A percentile compares a stretch with the other conserved stretches of the same genome.
Evolutionary conservation across 164 flowering plant genomes (phyloP).

Genomic region (Chimonanthus praecox): DNA sequence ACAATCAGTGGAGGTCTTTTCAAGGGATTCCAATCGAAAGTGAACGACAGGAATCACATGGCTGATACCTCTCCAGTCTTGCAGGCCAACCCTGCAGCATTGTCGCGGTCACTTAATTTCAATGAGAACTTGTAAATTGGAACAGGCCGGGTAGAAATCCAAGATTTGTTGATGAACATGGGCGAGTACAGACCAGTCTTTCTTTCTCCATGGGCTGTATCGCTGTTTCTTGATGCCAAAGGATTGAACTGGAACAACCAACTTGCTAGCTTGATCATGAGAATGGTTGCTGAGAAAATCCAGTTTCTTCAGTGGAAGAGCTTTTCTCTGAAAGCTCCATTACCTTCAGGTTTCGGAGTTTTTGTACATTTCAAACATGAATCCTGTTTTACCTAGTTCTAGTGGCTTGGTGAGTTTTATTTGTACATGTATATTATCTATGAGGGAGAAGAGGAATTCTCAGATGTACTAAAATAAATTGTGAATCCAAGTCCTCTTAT

Average conservation of each 20-base stretch:
- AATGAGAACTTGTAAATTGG: constrained; percentile 46
- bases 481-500: constrained; percentile 2
- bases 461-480: constrained; percentile 8
- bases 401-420: neutral
- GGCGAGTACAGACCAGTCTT: neutral
- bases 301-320: constrained; percentile 4
- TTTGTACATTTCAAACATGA: constrained; percentile 13
- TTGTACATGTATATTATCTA: neutral
- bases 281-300: neutral
- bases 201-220: neutral
- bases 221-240: neutral
- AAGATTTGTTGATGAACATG: neutral
- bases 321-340: constrained; percentile 9
- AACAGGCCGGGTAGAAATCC: neutral
- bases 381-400: neutral
- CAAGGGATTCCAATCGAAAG: constrained; percentile 50
- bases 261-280: neutral
- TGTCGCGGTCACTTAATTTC: constrained; percentile 52
- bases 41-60: constrained; percentile 26
- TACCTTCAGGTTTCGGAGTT: constrained; percentile 8
- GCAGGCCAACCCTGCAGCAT: constrained; percentile 36
- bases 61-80: constrained; percentile 31
- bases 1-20: constrained; percentile 38
- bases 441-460: constrained; percentile 6
- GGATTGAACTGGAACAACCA: neutral